Evolutionary conservation across 768 basidiomycete genomes (phyloP).

Genomic region (Tricholoma sp.): DNA sequence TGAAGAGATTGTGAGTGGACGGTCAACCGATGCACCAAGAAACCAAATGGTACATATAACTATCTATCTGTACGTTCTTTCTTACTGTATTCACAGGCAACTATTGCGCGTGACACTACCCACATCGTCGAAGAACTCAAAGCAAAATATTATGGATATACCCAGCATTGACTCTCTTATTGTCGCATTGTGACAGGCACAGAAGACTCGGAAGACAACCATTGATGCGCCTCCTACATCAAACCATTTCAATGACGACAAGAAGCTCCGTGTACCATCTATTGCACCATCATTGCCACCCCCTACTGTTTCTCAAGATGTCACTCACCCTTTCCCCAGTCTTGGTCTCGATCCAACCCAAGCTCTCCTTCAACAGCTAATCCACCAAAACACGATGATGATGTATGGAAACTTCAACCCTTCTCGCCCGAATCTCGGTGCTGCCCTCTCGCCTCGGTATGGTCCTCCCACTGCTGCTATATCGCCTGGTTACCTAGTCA

Average conservation of each 20-base stretch:
- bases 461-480: too few relatives aligned
- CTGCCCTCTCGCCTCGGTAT: too few relatives aligned
- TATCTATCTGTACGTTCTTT: background rate
- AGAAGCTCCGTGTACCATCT: background rate
- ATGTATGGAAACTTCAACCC: background rate
- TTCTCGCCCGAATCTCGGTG: too few relatives aligned
- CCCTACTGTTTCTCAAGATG: background rate
- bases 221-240: background rate
- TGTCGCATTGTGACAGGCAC: constrained; percentile 8
- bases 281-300: background rate
- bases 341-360: background rate
- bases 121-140: background rate
- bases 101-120: background rate
- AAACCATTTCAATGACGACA: background rate
- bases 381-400: background rate
- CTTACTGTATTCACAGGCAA: background rate
- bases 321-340: background rate
- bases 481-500: too few relatives aligned
- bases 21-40: background rate
- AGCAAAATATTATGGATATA: background rate
- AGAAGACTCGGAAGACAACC: background rate
- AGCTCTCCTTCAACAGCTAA: background rate
- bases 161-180: too few relatives aligned
- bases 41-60: background rate
- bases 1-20: background rate